phyloP scores from a whole-genome alignment of 2,329 filamentous ascomycete genomes.

The Penicillium rolfsii region DNA sequence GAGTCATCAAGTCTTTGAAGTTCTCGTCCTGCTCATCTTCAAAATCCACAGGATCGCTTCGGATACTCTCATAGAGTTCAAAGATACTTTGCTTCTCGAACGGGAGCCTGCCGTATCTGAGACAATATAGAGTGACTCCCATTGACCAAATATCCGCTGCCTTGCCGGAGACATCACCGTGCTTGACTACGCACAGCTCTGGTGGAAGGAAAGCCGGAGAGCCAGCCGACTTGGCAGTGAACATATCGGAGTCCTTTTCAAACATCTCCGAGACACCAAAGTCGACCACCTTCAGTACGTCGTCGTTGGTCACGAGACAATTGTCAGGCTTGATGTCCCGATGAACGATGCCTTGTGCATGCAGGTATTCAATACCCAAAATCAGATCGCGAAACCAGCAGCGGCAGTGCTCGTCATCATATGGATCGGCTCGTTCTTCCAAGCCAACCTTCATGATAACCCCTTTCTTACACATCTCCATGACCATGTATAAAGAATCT shows the following conservation, averaged over 20 bases:
- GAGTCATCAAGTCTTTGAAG: constrained; percentile 74
- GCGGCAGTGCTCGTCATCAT: constrained; percentile 78
- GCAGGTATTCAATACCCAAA: constrained; percentile 91
- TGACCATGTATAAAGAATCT: constrained; percentile 96
- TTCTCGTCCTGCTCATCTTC: constrained; percentile 66
- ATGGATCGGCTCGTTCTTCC: constrained; percentile 80
- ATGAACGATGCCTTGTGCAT: constrained; percentile 92
- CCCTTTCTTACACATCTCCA: constrained; percentile 98
- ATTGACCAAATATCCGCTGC: constrained; percentile 98
- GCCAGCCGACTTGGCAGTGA: constrained; percentile 87
- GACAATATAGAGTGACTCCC: constrained; percentile 91
- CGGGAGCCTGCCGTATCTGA: constrained; percentile 84
- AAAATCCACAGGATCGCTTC: constrained; percentile 66
- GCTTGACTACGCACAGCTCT: constrained; percentile 83
- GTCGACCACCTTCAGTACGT: constrained; percentile 95
- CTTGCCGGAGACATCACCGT: constrained; percentile 83
- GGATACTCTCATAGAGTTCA: constrained; percentile 88
- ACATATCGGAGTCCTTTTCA: constrained; percentile 83
- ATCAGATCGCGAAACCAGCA: constrained; percentile 95
- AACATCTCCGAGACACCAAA: constrained; percentile 99
- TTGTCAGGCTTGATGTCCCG: constrained; percentile 99
- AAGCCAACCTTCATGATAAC: constrained; percentile 95
- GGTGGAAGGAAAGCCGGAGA: constrained; percentile 94
- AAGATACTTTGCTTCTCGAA: constrained; percentile 79
- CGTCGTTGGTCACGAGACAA: constrained; percentile 82